Conservation (phyloP, 2,329 filamentous ascomycete genomes). For the Monascus ruber region DNA sequence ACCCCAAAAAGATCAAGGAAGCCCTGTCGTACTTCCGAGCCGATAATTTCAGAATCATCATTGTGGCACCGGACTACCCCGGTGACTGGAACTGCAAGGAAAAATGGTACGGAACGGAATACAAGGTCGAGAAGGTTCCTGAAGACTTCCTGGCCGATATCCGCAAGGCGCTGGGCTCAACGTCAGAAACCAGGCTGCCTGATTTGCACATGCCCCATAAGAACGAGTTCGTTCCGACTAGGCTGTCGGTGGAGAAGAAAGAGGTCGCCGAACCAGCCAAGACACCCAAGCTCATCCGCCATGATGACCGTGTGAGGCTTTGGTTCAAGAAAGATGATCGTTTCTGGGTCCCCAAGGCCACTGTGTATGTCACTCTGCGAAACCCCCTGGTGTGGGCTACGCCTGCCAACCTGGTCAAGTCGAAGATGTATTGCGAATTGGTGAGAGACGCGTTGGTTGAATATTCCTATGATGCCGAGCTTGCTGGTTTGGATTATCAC, state of each 20-base stretch:
- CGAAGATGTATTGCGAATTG: slow-evolving; percentile 69
- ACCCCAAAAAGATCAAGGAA: slow-evolving; percentile 62
- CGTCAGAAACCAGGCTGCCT: slow-evolving; percentile 48
- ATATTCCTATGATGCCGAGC: slow-evolving; percentile 90
- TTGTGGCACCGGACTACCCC: slow-evolving; percentile 74
- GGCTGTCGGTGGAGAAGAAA: slow-evolving; percentile 90
- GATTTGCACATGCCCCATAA: slow-evolving; percentile 78
- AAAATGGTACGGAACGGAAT: slow-evolving; percentile 97
- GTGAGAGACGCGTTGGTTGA: slow-evolving; percentile 82
- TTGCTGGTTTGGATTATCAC: slow-evolving; percentile 76
- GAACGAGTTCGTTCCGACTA: slow-evolving; percentile 92
- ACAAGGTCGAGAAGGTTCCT: slow-evolving; percentile 70
- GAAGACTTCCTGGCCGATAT: slow-evolving; percentile 62
- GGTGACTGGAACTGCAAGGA: slow-evolving; percentile 80
- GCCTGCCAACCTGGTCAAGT: slow-evolving; percentile 66
- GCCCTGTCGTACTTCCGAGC: slow-evolving; percentile 64
- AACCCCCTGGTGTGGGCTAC: slow-evolving; percentile 71
- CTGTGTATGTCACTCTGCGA: slow-evolving; percentile 66
- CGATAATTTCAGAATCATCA: slow-evolving; percentile 77
- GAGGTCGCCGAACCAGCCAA: slow-evolving; percentile 65
- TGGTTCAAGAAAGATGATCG: slow-evolving; percentile 99
- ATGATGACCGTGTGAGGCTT: slow-evolving; percentile 66
- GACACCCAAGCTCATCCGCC: slow-evolving; percentile 69
- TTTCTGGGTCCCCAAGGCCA: slow-evolving; percentile 96
- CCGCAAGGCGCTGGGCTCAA: slow-evolving; percentile 48